These are phyloP conservation scores for Exsudoporus floridanus DNA, from an alignment of 1,284 basidiomycete genomes.

Conservation along the genomic window DNA sequence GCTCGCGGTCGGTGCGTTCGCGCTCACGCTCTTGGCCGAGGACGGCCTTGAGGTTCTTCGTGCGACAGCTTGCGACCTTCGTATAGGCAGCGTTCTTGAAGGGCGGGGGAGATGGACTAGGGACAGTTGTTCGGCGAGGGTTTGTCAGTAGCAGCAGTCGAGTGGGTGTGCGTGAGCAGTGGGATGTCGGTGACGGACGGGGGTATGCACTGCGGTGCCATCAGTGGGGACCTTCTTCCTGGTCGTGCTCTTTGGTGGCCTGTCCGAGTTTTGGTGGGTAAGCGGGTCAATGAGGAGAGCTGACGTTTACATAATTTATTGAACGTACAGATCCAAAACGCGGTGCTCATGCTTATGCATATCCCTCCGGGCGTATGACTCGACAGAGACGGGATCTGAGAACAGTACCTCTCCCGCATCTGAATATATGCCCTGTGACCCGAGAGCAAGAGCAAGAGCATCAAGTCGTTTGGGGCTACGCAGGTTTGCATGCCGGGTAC, in stretches of 20 bases:
- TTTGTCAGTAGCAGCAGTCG: constrained; percentile 39
- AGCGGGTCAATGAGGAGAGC: background rate
- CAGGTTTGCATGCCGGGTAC: no score
- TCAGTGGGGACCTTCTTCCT: constrained; percentile 27
- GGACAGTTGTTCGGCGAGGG: constrained; percentile 68
- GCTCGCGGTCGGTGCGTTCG: constrained; percentile 64
- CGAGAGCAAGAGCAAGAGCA: no score
- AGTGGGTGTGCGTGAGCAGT: background rate
- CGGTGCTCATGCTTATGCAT: no score
- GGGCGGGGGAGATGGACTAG: constrained; percentile 65
- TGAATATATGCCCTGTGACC: no score
- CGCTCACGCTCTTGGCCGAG: constrained; percentile 73
- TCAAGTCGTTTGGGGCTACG: no score
- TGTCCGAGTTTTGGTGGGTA: constrained; percentile 6
- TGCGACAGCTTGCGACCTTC: constrained; percentile 66
- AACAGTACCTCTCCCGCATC: no score
- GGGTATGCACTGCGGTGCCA: constrained; percentile 25
- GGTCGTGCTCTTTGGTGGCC: constrained; percentile 37
- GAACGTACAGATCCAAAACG: no score
- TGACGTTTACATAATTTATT: no score
- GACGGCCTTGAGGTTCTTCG: constrained; percentile 75
- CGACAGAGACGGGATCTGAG: no score
- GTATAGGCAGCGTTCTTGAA: constrained; percentile 73
- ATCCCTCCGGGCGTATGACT: no score
- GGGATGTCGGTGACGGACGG: constrained; percentile 18